These are phyloP conservation scores for Aegilops longissima DNA, from an alignment of 176 grass and related monocot species.

Conservation along the genomic window DNA sequence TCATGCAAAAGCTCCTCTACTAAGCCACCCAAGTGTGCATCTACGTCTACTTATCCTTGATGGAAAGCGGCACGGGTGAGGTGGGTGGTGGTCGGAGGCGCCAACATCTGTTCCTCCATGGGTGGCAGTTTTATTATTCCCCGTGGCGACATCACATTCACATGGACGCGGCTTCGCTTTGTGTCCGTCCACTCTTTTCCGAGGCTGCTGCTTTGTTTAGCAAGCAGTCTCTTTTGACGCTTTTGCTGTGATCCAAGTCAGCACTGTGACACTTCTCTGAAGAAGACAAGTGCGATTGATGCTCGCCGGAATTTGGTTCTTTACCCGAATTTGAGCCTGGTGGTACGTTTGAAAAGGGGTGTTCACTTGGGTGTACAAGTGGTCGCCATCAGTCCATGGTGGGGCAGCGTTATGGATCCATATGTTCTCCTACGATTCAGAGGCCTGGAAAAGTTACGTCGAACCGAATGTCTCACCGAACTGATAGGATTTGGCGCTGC, in stretches of 20 bases:
- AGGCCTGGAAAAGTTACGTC: neutral
- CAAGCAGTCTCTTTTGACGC: neutral
- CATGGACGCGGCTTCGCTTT: neutral
- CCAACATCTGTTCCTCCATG: conserved; percentile 9
- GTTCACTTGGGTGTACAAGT: too few species aligned
- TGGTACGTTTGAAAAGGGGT: neutral
- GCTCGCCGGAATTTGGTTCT: neutral
- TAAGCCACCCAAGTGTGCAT: neutral
- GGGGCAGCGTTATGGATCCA: neutral
- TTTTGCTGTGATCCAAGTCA: neutral
- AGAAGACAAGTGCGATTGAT: neutral
- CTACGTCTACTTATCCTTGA: neutral
- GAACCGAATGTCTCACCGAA: too few species aligned
- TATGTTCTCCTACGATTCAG: neutral
- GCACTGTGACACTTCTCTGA: too few species aligned
- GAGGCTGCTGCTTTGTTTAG: neutral
- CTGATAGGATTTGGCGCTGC: too few species aligned
- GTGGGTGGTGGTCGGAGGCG: neutral
- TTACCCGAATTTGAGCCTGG: neutral
- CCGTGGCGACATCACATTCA: neutral
- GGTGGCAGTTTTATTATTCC: neutral
- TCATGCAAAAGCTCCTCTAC: conserved; percentile 17
- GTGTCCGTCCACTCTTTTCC: neutral
- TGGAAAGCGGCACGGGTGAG: neutral
- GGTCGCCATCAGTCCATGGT: neutral